Conservation (phyloP, 2,329 filamentous ascomycete genomes). For the Aspergillus hiratsukae region DNA sequence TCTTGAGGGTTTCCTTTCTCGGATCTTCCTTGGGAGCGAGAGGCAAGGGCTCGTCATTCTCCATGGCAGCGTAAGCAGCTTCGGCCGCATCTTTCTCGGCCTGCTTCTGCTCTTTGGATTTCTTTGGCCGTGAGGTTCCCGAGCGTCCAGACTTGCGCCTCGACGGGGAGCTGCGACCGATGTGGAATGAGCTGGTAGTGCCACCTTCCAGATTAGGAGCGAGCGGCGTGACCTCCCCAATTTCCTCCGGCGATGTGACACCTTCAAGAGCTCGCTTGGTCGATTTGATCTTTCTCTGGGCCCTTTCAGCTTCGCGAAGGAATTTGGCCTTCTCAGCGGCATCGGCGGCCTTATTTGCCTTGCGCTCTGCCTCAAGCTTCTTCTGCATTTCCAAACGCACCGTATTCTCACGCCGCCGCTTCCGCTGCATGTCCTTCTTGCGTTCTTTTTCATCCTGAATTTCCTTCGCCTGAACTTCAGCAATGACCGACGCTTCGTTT, state of each 20-base stretch:
- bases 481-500: slow-evolving; percentile 74
- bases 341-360: slow-evolving; percentile 73
- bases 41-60: slow-evolving; percentile 41
- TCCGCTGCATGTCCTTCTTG: slow-evolving; percentile 99
- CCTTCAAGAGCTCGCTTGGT: slow-evolving; percentile 84
- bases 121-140: slow-evolving; percentile 64
- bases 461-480: slow-evolving; percentile 85
- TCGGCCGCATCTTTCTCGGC: slow-evolving; percentile 73
- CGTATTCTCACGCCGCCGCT: slow-evolving; percentile 89
- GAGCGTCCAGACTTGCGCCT: slow-evolving; percentile 53
- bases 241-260: slow-evolving; percentile 68
- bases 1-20: slow-evolving; percentile 40
- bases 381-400: slow-evolving; percentile 84
- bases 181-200: slow-evolving; percentile 78
- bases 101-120: slow-evolving; percentile 73
- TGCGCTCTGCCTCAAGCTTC: slow-evolving; percentile 72
- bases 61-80: slow-evolving; percentile 72
- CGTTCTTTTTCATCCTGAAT: slow-evolving; percentile 94
- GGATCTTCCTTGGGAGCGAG: slow-evolving; percentile 58
- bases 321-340: slow-evolving; percentile 77
- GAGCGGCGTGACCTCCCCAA: slow-evolving; percentile 65
- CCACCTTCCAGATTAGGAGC: slow-evolving; percentile 81
- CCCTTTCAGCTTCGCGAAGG: slow-evolving; percentile 79
- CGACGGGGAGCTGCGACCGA: slow-evolving; percentile 51
- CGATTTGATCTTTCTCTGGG: slow-evolving; percentile 86